Conservation (phyloP, 2,329 filamentous ascomycete species). For the Ophiostoma ulmi region DNA sequence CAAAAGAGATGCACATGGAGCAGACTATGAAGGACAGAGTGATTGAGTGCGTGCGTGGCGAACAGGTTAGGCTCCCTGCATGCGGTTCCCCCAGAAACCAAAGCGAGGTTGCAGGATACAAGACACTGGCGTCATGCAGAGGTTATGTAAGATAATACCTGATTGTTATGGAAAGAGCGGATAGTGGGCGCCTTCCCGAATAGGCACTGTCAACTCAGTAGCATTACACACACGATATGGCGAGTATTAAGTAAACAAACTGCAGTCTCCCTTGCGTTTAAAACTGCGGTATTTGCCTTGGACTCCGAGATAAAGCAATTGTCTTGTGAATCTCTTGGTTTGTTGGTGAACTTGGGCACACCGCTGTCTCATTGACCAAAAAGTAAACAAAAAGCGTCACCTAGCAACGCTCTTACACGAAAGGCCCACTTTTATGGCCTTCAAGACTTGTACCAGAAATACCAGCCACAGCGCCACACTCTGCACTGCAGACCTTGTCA, state of each 20-base stretch:
- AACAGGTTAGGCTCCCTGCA: not conserved
- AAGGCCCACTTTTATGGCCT: not conserved
- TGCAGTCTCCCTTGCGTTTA: too few species aligned
- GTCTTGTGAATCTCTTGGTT: not conserved
- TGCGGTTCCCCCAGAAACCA: conserved; percentile 14
- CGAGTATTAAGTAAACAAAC: conserved; percentile 1
- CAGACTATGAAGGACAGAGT: not conserved
- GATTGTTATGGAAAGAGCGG: not conserved
- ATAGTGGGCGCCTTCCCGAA: not conserved
- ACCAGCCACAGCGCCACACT: conserved; percentile 8
- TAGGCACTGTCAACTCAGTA: not conserved
- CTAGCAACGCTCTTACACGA: not conserved
- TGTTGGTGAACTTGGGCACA: not conserved
- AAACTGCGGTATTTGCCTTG: too few species aligned
- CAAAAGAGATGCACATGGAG: not conserved
- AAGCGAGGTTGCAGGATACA: not conserved
- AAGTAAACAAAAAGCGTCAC: conserved; percentile 1
- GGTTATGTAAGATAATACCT: not conserved
- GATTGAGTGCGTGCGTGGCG: not conserved
- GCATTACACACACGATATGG: not conserved
- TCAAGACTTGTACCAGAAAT: not conserved
- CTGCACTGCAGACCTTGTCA: not conserved
- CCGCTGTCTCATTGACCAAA: not conserved
- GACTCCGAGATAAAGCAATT: not conserved
- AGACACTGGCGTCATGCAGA: not conserved